Evolutionary conservation across 2,329 filamentous ascomycete species (phyloP).

Genomic region (Aspergillus nomiae): DNA sequence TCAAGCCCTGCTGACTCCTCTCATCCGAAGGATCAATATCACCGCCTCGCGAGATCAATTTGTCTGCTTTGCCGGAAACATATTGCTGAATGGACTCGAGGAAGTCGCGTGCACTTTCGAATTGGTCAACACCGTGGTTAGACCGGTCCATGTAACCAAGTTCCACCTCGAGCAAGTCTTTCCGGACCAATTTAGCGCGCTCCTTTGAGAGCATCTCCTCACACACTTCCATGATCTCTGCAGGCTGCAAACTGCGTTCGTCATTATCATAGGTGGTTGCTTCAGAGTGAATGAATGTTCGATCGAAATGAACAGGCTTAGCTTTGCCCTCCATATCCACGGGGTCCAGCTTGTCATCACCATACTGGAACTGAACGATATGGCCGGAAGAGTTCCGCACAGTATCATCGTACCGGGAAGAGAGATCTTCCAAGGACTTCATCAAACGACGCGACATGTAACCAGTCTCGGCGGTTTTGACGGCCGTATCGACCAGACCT

Average conservation of each 20-base stretch:
- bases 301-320: conserved; percentile 86
- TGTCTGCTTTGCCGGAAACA: conserved; percentile 64
- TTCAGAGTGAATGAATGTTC: conserved; percentile 81
- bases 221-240: conserved; percentile 71
- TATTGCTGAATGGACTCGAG: conserved; percentile 75
- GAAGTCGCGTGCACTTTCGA: conserved; percentile 82
- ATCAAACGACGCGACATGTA: conserved; percentile 98
- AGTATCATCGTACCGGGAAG: conserved; percentile 90
- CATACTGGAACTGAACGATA: conserved; percentile 96
- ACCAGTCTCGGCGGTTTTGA: conserved; percentile 97
- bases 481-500: conserved; percentile 96
- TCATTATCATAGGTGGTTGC: conserved; percentile 77
- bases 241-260: conserved; percentile 71
- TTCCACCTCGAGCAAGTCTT: conserved; percentile 61
- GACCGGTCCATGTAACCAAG: conserved; percentile 71
- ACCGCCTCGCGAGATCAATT: conserved; percentile 51
- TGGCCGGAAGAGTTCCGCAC: conserved; percentile 86
- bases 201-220: conserved; percentile 68
- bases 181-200: conserved; percentile 64
- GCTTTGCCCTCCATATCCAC: conserved; percentile 97
- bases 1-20: conserved; percentile 44
- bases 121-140: conserved; percentile 70
- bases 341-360: conserved; percentile 91
- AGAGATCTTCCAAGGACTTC: conserved; percentile 96
- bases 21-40: conserved; percentile 32